Base-by-base conservation (phyloP, 306 rosid species). In the Casuarina glauca region DNA sequence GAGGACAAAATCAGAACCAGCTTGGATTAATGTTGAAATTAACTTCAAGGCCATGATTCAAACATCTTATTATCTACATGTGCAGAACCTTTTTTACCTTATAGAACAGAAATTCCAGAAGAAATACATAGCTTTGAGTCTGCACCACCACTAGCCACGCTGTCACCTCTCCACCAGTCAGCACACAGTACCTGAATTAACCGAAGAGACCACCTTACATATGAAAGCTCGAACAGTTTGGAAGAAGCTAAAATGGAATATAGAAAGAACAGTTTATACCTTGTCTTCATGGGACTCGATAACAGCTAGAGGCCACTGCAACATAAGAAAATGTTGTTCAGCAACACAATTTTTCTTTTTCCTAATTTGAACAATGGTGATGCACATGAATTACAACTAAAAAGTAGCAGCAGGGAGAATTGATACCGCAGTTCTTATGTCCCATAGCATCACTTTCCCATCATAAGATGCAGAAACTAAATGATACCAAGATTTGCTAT, bases 381-480 rank as follows among this genome's bases (percentile, higher is more conserved):
- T 17, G 58, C 43, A 74, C 70, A 57, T 61, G 41, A 78, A 70
- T 69, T 10, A 57, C 20, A 61, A 19, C 9, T 48, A 57, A 57
- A 63, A 1, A 38, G n/a, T 43, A 71, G 19, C 36, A 58, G 45
- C 5, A 74, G 62, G 3, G 70, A 75, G 69, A 76, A 76, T 70
- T 13, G 60, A 82, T 91, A 96, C 99, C 86, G 96, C 93, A 75
- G 99, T 91, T 88, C 99, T 91, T 55, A 89, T 74, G 87, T 95
- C 99, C 99, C 97, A 95, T 66, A 95, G 77, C 99, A 85, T 93
- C 58, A 91, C 88, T 85, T 87, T 93, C 79, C 98, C 97, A 70
- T 95, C 99, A 62, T 90, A 91, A 1, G 99, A 96, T 84, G 97
- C 85, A 73, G 99, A 93, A 55, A 90, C 79, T 79, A 96, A 80